Evolutionary conservation across 192 early-diverging fungal genomes (phyloP), one percentile per base, ranked within the genome.

Genomic region (Spizellomyces sp.): DNA sequence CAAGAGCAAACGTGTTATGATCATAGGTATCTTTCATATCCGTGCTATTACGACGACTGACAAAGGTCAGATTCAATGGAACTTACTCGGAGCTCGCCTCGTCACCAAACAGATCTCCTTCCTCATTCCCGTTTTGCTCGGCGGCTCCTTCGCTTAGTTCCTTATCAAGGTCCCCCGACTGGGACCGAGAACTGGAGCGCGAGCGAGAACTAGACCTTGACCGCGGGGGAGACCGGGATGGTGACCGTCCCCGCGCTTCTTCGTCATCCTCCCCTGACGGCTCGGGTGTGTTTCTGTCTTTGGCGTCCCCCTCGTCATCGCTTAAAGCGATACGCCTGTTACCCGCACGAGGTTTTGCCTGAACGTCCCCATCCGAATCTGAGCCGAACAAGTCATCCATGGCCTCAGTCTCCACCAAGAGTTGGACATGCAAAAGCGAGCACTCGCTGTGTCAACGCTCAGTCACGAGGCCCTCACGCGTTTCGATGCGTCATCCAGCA

Each of bases 71-170:
- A n/a, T n/a, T 55, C 14, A 58, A 44, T 8, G 44, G 48, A 21
- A 17, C 67, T 14, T 72, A 71, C 52, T 79, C 71, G 9, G 68
- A 70, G 45, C 58, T 61, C 9, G 66, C 74, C 12, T 42, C 50
- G 19, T 78, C 77, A n/a, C 74, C 78, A 73, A 79, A 79, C 45
- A 79, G 59, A 61, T 75, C 74, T n/a, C 8, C 42, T 9, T 75
- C 71, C 5, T 62, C 75, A 22, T 62, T 59, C 8, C 15, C 70
- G 8, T 70, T 56, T 22, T 9, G 19, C 9, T 12, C 67, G 42
- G 9, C 36, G 21, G 9, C 17, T 36, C 10, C 36, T 19, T 19
- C 59, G 10, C 59, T 19, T n/a, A 9, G 12, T 10, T n/a, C 36
- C 59, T 36, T 36, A 3, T 36, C 27, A 36, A 36, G 0, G 27